Base-by-base conservation (phyloP, 345 rosid species). In the Moricandia moricandioides region DNA sequence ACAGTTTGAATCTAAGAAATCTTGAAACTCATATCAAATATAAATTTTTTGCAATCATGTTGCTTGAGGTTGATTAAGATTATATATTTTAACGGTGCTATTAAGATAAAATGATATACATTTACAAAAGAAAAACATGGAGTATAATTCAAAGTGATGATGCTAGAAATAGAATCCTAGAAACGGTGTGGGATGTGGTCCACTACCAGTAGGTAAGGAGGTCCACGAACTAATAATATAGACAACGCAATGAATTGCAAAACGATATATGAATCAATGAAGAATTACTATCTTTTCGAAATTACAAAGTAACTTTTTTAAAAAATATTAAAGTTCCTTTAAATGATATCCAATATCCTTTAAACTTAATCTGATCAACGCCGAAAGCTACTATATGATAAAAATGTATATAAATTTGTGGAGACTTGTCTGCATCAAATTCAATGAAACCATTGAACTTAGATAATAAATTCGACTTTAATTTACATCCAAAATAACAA, bases 401-500 rank as follows among this genome's bases (percentile, higher is more conserved):
- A 27, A 14, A 31, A 49, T 21, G 1, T 21, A 21, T 29, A 29
- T 29, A 29, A 11, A 12, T 4, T 43, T 33, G 9, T 43, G 8
- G 57, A 55, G 45, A 39, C 43, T 29, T 49, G 21, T 30, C 27
- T 14, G 24, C 65, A 47, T 56, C 45, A 40, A 40, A 65, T 12
- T 56, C 52, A 65, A 18, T n/a, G 49, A 9, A 34, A 45, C 66
- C 67, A 57, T 33, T 10, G 66, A 74, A 66, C 18, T 18, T 26
- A 4, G 59, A 67, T 40, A 43, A 73, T 65, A 65, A 65, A 39
- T 17, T 56, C 65, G 18, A 13, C 33, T 7, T 26, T 26, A 13
- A 62, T 14, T 51, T 26, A 62, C 35, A 62, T 24, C 6, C 59
- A 31, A 30, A 6, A 26, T 34, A 52, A 62, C 16, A 9, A 58